Evolutionary conservation across 176 grass and related monocot genomes (phyloP), one percentile per base, ranked within the genome.

Genomic region (Thalia dealbata): DNA sequence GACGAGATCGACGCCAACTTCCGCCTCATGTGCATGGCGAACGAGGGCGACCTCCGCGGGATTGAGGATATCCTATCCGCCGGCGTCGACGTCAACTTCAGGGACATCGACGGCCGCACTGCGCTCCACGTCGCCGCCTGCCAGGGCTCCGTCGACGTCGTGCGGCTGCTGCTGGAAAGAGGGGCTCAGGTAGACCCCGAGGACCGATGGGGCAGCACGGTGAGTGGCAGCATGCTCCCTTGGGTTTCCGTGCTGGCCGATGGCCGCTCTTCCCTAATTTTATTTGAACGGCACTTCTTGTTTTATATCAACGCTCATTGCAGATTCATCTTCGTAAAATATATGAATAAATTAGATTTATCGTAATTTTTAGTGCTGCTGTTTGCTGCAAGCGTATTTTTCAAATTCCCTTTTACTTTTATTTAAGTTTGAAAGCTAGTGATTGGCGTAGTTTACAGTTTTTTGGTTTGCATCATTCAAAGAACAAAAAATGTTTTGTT

Each of bases 161-260:
- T 86, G 18, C 56, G 73, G 74, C 23, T 97, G 14, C 82, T 97
- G n/a, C 85, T 97, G 52, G 81, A 73, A 61, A 81, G 76, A 11
- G 95, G 95, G 26, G 87, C 85, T 2, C 76, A 91, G 28, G 85
- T 87, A 28, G 72, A 82, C 64, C 69, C 73, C 24, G 81, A 99
- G 85, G 95, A 99, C 81, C 83, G 74, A 23, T 99, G 95, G 95
- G 90, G 95, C 52, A 93, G 87, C 75, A 99, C 90, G 87, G 95
- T 99, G 55, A 41, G 85, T 0, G 30, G 60, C 32, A 58, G 43
- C 28, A 9, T 16, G 18, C 61, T 41, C 35, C 44, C 43, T 67
- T 27, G 3, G 18, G 18, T 43, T 12, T 43, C 6, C 19, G 32
- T 67, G 7, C 35, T 67, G 15, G 15, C 15, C 30, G 64, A 19